These are phyloP conservation scores for Xylaria sp. DNA, from an alignment of 2,329 filamentous ascomycete genomes.

Conservation along the genomic window DNA sequence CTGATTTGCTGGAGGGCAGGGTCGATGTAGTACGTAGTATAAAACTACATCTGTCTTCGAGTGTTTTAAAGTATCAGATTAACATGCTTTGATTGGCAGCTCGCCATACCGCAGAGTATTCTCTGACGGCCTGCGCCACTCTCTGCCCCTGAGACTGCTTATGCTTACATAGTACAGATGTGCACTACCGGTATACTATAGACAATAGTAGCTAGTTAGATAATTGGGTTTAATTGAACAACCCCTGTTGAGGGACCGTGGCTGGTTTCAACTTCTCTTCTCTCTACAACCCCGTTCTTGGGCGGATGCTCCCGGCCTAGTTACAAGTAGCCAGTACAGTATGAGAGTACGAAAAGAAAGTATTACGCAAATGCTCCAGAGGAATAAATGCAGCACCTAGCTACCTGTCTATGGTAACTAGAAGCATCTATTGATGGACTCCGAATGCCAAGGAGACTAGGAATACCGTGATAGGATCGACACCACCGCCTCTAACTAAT, in stretches of 20 bases:
- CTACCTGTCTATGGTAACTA: constrained; percentile 1
- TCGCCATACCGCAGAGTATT: constrained; percentile 11
- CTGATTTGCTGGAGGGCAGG: too few species aligned
- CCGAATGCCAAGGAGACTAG: constrained; percentile 21
- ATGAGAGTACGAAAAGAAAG: neutral
- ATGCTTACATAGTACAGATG: neutral
- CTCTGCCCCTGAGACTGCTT: constrained; percentile 6
- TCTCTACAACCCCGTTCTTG: neutral
- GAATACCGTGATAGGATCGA: constrained; percentile 18
- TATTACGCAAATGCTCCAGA: neutral
- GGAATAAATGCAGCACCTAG: neutral
- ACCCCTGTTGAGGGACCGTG: constrained; percentile 4
- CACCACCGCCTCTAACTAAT: constrained; percentile 4
- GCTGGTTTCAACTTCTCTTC: constrained; percentile 28
- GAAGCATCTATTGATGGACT: constrained; percentile 9
- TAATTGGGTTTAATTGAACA: constrained; percentile 18
- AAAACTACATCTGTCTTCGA: neutral
- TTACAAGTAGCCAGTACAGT: neutral
- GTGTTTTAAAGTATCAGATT: constrained; percentile 30
- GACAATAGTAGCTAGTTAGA: constrained; percentile 1
- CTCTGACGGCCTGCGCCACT: constrained; percentile 31
- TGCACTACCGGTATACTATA: neutral
- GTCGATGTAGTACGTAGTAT: too few species aligned
- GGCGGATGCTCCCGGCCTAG: neutral
- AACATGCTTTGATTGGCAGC: constrained; percentile 15